Conservation (phyloP, 371 early-diverging fungal genomes). For the Syncephalis plumigaleata region DNA sequence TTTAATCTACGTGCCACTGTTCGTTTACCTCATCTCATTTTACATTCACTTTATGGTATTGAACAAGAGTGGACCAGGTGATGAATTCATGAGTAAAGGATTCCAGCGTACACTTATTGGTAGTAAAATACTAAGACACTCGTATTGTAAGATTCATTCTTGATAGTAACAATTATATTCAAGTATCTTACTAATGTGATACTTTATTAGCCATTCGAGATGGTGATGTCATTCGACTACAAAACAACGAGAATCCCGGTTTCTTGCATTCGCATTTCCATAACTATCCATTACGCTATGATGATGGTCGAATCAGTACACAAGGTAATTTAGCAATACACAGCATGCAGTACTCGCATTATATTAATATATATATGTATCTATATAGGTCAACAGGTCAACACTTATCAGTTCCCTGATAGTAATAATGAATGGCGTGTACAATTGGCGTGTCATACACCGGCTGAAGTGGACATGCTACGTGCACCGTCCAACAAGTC, state of each 20-base stretch:
- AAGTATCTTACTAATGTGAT: neutral
- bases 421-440: conserved; percentile 27
- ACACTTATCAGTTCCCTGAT: conserved; percentile 6
- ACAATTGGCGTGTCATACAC: neutral
- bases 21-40: conserved; percentile 70
- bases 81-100: conserved; percentile 68
- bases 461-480: too few relatives aligned
- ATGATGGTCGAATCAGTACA: conserved; percentile 81
- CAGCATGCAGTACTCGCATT: too few relatives aligned
- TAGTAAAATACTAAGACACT: neutral
- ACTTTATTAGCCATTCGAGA: conserved; percentile 46
- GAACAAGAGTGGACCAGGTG: conserved; percentile 70
- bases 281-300: conserved; percentile 78
- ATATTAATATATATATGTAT: too few relatives aligned
- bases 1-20: conserved; percentile 65
- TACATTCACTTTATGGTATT: conserved; percentile 71
- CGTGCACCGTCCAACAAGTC: too few relatives aligned
- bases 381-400: neutral
- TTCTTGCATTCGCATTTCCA: conserved; percentile 73
- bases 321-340: conserved; percentile 90
- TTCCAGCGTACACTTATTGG: conserved; percentile 74
- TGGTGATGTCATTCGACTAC: conserved; percentile 59
- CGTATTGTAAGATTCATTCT: neutral
- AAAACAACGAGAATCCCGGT: conserved; percentile 50
- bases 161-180: neutral